Evolutionary conservation across 1,139 yeast genomes (phyloP), one percentile per base, ranked within the genome.

Genomic region (Yamadazyma friedrichii): DNA sequence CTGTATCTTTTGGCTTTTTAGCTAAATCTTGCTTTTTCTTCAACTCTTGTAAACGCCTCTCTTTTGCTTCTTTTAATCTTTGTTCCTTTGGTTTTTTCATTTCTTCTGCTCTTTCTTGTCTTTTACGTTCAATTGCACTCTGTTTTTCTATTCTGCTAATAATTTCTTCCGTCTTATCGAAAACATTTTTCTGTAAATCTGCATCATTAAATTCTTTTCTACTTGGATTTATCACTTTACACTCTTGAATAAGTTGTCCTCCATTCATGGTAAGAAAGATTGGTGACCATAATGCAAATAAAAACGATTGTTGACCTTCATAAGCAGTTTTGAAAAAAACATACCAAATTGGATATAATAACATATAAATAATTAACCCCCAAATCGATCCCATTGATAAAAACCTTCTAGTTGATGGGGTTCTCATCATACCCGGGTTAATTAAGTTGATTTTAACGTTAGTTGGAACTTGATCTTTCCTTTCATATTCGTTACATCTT

Each of bases 391-490:
- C 98, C 65, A 87, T 73, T 9, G 95, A 81, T 9, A 87, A 48
- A 37, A 84, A 80, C 45, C 97, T 75, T 53, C 95, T 80, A 36
- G 93, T 84, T 29, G 94, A 81, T 2, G 95, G 87, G 2, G 95
- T 82, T 53, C 98, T 75, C 84, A 88, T 86, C 38, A 91, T 53
- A 0, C 98, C 98, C 0, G 98, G 98, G 55, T 93, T 94, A 4
- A 87, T 95, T 45, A 88, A 53, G 44, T 84, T 75, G n/a, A 88
- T 74, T 39, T 84, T 76, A 13, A 88, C 81, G 53, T 85, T 86
- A 54, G 77, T 73, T 2, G 87, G 85, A 25, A 83, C 78, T 47
- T 74, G 67, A 53, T 88, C 95, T 25, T 80, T 74, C 29, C 91
- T 70, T 52, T 79, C 80, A 49, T 77, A 80, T 3, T 47, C 54